Conservation (phyloP, 305 asterid genomes). For the Petunia hybrid region DNA sequence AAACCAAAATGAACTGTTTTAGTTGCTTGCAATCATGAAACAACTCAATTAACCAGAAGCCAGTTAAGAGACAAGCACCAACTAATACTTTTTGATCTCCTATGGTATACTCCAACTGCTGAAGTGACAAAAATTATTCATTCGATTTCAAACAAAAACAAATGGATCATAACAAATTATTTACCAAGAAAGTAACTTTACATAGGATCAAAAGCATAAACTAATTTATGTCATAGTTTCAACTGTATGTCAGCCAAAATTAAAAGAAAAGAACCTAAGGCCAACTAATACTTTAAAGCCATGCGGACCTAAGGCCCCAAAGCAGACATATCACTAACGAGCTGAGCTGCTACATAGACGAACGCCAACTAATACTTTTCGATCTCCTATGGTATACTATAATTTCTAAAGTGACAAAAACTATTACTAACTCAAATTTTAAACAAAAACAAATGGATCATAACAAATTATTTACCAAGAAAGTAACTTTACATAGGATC, state of each 20-base stretch:
- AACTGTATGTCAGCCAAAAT: neutral
- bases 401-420: neutral
- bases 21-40: neutral
- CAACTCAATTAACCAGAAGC: neutral
- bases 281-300: neutral
- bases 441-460: constrained; percentile 13
- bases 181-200: constrained; percentile 5
- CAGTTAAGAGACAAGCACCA: neutral
- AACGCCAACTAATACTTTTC: neutral
- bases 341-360: neutral
- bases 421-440: neutral
- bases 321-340: no score
- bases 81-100: neutral
- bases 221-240: neutral
- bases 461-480: neutral
- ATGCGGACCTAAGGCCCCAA: no score
- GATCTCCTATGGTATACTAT: neutral
- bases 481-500: constrained; percentile 19
- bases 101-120: neutral
- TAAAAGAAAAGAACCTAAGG: neutral
- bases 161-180: constrained; percentile 4
- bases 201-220: constrained; percentile 9
- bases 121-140: neutral
- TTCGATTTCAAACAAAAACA: neutral
- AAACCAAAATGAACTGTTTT: constrained; percentile 34